Conservation (phyloP, 176 grass and related monocot species). For the Oryza meridionalis region DNA sequence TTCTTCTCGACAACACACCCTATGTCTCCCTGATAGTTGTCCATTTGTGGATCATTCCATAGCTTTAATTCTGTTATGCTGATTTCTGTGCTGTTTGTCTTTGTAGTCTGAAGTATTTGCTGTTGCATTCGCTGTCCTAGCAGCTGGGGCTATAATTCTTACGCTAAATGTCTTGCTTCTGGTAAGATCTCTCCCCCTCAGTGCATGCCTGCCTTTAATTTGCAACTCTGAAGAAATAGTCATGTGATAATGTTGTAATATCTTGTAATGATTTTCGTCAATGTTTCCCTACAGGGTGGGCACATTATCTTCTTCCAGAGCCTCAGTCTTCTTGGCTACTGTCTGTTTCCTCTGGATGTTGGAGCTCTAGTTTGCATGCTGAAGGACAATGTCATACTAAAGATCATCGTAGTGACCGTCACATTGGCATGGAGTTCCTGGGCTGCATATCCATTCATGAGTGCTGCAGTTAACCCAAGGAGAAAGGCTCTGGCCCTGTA, state of each 20-base stretch:
- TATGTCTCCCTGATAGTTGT: neutral
- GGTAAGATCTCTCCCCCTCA: conserved; percentile 43
- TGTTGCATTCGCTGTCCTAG: conserved; percentile 96
- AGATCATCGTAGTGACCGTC: conserved; percentile 76
- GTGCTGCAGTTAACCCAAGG: conserved; percentile 90
- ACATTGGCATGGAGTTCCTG: conserved; percentile 96
- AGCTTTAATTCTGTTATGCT: conserved; percentile 2
- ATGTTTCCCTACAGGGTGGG: conserved; percentile 66
- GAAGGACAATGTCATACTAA: conserved; percentile 86
- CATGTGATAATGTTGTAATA: neutral
- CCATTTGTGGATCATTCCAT: neutral
- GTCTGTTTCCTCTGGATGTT: conserved; percentile 89
- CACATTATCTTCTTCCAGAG: conserved; percentile 99
- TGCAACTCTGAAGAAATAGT: neutral
- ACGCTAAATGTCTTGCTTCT: conserved; percentile 97
- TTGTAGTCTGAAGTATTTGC: conserved; percentile 99
- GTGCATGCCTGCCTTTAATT: neutral
- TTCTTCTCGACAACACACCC: neutral
- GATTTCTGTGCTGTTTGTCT: conserved; percentile 31
- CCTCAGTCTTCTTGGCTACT: conserved; percentile 96
- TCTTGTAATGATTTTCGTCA: neutral
- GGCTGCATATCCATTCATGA: conserved; percentile 99
- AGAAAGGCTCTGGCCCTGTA: conserved; percentile 97
- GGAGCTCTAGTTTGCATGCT: conserved; percentile 91
- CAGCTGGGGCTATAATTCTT: conserved; percentile 94